Percentiles rank a stretch among this genome's conserved stretches.
Evolutionary conservation across 768 basidiomycete species (phyloP).

Genomic region (Mycena alexandri): DNA sequence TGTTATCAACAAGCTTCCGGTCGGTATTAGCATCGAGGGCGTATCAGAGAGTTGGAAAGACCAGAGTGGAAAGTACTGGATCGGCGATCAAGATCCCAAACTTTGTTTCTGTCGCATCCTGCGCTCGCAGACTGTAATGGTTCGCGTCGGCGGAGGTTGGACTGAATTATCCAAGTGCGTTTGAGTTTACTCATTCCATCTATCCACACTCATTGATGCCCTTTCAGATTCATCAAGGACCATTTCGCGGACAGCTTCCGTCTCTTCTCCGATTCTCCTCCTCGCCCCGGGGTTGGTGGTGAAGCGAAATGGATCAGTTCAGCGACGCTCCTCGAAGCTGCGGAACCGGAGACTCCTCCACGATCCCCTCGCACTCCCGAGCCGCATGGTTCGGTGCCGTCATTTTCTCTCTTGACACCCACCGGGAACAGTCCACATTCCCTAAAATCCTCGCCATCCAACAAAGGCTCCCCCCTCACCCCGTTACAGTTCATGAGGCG

Average conservation of each 20-base stretch:
- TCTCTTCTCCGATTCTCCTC: slow-evolving; percentile 75
- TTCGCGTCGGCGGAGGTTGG: slow-evolving; percentile 97
- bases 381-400: slow-evolving; percentile 70
- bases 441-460: slow-evolving; percentile 63
- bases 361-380: slow-evolving; percentile 76
- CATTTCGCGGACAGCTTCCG: slow-evolving; percentile 90
- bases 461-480: slow-evolving; percentile 79
- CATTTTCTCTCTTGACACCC: slow-evolving; percentile 75
- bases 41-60: slow-evolving; percentile 91
- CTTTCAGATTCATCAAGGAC: slow-evolving; percentile 81
- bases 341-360: slow-evolving; percentile 55
- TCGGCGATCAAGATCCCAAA: slow-evolving; percentile 90
- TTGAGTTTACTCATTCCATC: neutral
- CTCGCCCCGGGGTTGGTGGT: slow-evolving; percentile 61
- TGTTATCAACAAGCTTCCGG: slow-evolving; percentile 89
- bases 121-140: slow-evolving; percentile 95
- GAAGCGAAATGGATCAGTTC: slow-evolving; percentile 92
- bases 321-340: slow-evolving; percentile 72
- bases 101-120: slow-evolving; percentile 93
- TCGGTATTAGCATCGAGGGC: slow-evolving; percentile 86
- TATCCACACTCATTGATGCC: slow-evolving; percentile 25
- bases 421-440: slow-evolving; percentile 65
- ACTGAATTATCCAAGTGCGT: slow-evolving; percentile 89
- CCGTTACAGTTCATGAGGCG: slow-evolving; percentile 89
- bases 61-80: slow-evolving; percentile 96